Conservation (phyloP, 495 filamentous ascomycete genomes). For the Glarea lozoyensis region DNA sequence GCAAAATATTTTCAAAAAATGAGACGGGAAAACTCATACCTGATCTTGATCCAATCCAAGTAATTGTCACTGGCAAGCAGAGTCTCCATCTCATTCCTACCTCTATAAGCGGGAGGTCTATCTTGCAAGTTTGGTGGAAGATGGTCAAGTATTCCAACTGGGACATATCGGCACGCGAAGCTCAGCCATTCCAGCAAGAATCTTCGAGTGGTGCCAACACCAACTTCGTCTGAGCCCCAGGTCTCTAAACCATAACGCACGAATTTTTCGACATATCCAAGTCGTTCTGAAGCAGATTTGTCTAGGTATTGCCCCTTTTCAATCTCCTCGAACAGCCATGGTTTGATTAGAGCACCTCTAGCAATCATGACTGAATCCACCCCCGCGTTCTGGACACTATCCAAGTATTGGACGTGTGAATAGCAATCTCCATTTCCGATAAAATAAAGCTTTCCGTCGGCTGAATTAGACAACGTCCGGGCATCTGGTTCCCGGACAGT, state of each 20-base stretch:
- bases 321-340: slow-evolving; percentile 98
- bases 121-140: slow-evolving; percentile 83
- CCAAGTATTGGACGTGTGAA: slow-evolving; percentile 79
- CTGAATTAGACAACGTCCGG: slow-evolving; percentile 43
- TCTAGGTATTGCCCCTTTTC: slow-evolving; percentile 85
- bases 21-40: slow-evolving; percentile 43
- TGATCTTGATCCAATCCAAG: slow-evolving; percentile 97
- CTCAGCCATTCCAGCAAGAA: slow-evolving; percentile 94
- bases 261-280: slow-evolving; percentile 81
- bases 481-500: slow-evolving; percentile 70
- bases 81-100: slow-evolving; percentile 85
- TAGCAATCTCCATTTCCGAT: slow-evolving; percentile 95
- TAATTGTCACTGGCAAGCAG: slow-evolving; percentile 82
- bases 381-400: slow-evolving; percentile 63
- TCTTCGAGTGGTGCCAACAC: slow-evolving; percentile 75
- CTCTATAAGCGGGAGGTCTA: slow-evolving; percentile 71
- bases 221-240: slow-evolving; percentile 93
- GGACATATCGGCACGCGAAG: slow-evolving; percentile 85
- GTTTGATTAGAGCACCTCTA: slow-evolving; percentile 87
- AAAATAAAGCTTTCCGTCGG: slow-evolving; percentile 63
- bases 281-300: slow-evolving; percentile 80
- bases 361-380: slow-evolving; percentile 90
- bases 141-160: slow-evolving; percentile 77
- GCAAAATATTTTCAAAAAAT: not conserved
- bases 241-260: slow-evolving; percentile 81